Percentiles rank a stretch among this genome's conserved stretches.
These are phyloP conservation scores for Trypanosoma grayi DNA, from an alignment of 208 protist species.

Conservation along the genomic window DNA sequence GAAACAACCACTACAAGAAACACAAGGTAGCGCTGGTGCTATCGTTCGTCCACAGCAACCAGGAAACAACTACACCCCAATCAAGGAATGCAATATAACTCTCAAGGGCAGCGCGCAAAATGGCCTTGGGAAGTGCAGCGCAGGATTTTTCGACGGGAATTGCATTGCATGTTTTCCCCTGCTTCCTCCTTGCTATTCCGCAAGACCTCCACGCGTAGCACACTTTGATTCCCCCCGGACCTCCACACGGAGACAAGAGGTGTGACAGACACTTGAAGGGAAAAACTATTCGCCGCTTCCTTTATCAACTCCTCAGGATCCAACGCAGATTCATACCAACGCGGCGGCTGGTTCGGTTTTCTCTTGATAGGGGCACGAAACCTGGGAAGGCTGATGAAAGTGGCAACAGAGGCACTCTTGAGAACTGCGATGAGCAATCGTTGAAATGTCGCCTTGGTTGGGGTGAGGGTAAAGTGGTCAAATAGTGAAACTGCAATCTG, in stretches of 20 bases:
- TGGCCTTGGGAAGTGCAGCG: background rate
- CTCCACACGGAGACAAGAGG: background rate
- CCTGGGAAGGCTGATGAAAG: conserved; percentile 13
- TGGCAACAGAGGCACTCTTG: conserved; percentile 10
- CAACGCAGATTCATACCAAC: conserved; percentile 5
- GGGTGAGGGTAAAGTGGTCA: conserved; percentile 1
- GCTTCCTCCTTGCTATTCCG: background rate
- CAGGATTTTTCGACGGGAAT: background rate
- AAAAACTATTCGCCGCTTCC: conserved; percentile 5
- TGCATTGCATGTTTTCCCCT: background rate
- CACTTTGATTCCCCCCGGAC: background rate
- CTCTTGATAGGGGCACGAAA: background rate
- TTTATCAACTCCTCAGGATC: conserved; percentile 9
- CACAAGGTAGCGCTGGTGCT: background rate
- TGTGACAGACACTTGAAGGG: background rate
- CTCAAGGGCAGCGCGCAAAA: background rate
- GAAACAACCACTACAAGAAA: background rate
- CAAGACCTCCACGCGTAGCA: conserved; percentile 6
- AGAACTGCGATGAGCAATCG: conserved; percentile 7
- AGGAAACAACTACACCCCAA: background rate
- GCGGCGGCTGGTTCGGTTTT: background rate
- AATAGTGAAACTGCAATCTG: conserved; percentile 17
- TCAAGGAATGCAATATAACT: too few species aligned
- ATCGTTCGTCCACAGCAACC: background rate
- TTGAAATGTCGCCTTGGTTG: conserved; percentile 15